Evolutionary conservation across 2,329 filamentous ascomycete species (phyloP).

Genomic region (Blastomyces emzantsi): DNA sequence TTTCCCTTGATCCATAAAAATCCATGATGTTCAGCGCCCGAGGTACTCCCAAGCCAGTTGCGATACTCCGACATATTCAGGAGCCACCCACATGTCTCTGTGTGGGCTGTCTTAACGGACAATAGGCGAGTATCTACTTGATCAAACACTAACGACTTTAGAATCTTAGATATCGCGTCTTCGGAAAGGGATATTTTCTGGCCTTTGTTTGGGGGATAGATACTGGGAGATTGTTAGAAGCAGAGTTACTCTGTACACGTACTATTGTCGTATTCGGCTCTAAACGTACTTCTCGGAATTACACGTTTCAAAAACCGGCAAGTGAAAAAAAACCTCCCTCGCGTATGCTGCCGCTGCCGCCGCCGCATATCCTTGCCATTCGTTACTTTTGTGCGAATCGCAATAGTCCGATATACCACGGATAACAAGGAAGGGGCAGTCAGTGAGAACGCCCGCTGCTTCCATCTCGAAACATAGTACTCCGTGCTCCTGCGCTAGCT

Average conservation of each 20-base stretch:
- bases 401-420: constrained; percentile 20
- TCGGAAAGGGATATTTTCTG: neutral
- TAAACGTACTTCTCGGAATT: neutral
- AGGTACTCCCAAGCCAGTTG: constrained; percentile 29
- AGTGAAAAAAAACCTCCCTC: constrained; percentile 14
- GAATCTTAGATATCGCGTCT: neutral
- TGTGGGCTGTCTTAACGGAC: constrained; percentile 32
- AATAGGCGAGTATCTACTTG: constrained; percentile 33
- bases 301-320: neutral
- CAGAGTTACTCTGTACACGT: no score
- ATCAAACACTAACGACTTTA: constrained; percentile 25
- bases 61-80: constrained; percentile 28
- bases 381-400: constrained; percentile 25
- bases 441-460: neutral
- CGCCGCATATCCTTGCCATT: constrained; percentile 25
- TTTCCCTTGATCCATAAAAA: constrained; percentile 36
- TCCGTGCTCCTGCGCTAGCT: neutral
- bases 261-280: no score
- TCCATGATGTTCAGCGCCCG: constrained; percentile 20
- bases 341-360: constrained; percentile 21
- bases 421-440: constrained; percentile 19
- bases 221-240: neutral
- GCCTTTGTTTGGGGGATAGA: neutral
- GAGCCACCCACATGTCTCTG: constrained; percentile 38
- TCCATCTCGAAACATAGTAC: neutral